Conservation (phyloP, 2,329 filamentous ascomycete species). For the Xylariaceae sp. region DNA sequence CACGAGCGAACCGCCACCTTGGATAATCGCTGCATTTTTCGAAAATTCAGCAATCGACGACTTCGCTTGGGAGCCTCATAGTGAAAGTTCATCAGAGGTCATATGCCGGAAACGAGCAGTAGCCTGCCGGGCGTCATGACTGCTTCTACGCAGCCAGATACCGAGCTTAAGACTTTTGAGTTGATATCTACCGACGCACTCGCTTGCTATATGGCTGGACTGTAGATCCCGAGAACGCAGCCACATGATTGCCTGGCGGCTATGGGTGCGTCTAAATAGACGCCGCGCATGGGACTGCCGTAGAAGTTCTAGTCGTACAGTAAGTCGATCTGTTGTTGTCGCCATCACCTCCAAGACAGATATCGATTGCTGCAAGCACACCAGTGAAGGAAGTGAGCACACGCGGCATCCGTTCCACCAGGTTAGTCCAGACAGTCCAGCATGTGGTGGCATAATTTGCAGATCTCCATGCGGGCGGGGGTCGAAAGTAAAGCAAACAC, state of each 20-base stretch:
- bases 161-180: too few species aligned
- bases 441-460: slow-evolving; percentile 11
- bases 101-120: too few species aligned
- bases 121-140: too few species aligned
- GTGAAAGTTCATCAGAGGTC: background rate
- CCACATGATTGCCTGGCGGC: slow-evolving; percentile 9
- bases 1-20: background rate
- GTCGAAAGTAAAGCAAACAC: slow-evolving; percentile 18
- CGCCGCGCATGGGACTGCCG: slow-evolving; percentile 20
- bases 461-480: slow-evolving; percentile 13
- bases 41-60: background rate
- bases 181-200: too few species aligned
- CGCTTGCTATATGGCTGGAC: too few species aligned
- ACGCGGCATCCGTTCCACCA: slow-evolving; percentile 16
- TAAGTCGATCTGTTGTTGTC: slow-evolving; percentile 22
- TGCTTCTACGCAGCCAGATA: too few species aligned
- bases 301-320: slow-evolving; percentile 20
- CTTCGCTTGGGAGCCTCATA: background rate
- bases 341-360: slow-evolving; percentile 5
- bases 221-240: background rate
- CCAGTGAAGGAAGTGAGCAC: background rate
- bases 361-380: background rate
- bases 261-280: slow-evolving; percentile 21
- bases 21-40: slow-evolving; percentile 1
- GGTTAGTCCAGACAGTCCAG: slow-evolving; percentile 14